These are phyloP conservation scores for Metschnikowia corniflorae DNA, from an alignment of 805 yeast genomes.

Conservation along the genomic window DNA sequence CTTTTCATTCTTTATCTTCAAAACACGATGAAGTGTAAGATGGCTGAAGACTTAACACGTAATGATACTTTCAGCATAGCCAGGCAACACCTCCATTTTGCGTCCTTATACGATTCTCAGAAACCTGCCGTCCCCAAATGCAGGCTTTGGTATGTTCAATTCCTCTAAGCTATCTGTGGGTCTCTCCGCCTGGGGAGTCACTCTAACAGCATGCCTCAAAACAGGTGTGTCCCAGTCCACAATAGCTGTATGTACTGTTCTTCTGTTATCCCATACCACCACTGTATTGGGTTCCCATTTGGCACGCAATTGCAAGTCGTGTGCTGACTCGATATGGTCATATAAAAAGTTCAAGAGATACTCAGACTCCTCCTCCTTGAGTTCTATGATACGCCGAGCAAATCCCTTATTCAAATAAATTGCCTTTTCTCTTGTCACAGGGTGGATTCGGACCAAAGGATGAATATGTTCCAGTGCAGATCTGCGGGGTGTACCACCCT, in stretches of 20 bases:
- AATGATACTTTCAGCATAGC: not conserved
- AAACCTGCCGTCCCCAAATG: constrained; percentile 1
- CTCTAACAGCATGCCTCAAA: constrained; percentile 34
- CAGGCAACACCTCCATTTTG: not conserved
- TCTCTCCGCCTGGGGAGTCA: constrained; percentile 37
- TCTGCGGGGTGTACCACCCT: constrained; percentile 33
- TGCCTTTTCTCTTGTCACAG: constrained; percentile 31
- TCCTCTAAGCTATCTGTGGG: constrained; percentile 34
- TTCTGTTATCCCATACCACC: constrained; percentile 35
- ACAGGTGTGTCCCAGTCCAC: constrained; percentile 34
- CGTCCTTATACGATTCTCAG: too few species aligned
- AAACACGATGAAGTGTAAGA: too few species aligned
- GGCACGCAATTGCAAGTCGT: constrained; percentile 35
- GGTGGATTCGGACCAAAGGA: constrained; percentile 34
- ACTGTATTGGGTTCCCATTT: constrained; percentile 35
- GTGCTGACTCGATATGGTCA: constrained; percentile 29
- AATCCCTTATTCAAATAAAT: constrained; percentile 32
- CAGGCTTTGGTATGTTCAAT: constrained; percentile 25
- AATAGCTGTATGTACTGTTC: constrained; percentile 32
- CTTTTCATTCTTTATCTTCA: too few species aligned
- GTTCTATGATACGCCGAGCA: constrained; percentile 31
- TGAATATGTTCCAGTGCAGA: constrained; percentile 32
- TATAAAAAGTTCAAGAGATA: constrained; percentile 28
- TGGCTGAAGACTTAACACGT: too few species aligned
- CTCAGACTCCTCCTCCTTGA: constrained; percentile 32